Conservation (phyloP, 176 grass and related monocot genomes). For the Paspalum notatum region DNA sequence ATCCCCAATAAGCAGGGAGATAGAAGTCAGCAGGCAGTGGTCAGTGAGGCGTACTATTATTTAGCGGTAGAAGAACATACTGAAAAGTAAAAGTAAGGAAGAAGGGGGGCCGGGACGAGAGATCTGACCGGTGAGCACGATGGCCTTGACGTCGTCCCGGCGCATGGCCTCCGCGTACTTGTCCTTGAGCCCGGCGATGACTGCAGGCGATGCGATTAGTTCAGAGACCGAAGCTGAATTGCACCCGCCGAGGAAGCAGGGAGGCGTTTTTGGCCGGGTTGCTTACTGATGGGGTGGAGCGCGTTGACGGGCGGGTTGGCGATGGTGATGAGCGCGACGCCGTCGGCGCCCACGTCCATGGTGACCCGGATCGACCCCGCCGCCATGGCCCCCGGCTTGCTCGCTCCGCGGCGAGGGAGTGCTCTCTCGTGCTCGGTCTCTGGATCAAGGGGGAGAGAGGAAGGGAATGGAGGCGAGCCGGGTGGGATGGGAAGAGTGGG, state of each 20-base stretch:
- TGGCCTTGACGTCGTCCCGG: conserved; percentile 80
- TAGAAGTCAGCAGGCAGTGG: background rate
- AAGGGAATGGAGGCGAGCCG: background rate
- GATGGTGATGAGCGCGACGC: conserved; percentile 87
- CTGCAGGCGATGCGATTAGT: conserved; percentile 17
- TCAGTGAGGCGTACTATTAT: background rate
- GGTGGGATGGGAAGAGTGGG: background rate
- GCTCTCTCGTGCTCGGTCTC: background rate
- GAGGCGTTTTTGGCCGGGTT: background rate
- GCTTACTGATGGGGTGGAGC: conserved; percentile 70
- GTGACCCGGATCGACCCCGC: conserved; percentile 57
- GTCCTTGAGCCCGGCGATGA: conserved; percentile 83
- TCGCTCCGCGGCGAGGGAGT: background rate
- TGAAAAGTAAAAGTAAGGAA: background rate
- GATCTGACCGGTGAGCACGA: conserved; percentile 84
- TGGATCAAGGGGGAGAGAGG: background rate
- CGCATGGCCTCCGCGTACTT: conserved; percentile 71
- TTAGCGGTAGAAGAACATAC: background rate
- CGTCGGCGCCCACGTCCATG: conserved; percentile 90
- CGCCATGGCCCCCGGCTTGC: conserved; percentile 50
- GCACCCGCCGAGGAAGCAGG: background rate
- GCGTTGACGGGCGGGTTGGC: conserved; percentile 92
- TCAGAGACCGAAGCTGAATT: background rate
- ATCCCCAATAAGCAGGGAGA: background rate
- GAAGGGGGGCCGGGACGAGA: background rate